Base-by-base conservation (phyloP, 768 basidiomycete species). In the Tulasnella sp. region DNA sequence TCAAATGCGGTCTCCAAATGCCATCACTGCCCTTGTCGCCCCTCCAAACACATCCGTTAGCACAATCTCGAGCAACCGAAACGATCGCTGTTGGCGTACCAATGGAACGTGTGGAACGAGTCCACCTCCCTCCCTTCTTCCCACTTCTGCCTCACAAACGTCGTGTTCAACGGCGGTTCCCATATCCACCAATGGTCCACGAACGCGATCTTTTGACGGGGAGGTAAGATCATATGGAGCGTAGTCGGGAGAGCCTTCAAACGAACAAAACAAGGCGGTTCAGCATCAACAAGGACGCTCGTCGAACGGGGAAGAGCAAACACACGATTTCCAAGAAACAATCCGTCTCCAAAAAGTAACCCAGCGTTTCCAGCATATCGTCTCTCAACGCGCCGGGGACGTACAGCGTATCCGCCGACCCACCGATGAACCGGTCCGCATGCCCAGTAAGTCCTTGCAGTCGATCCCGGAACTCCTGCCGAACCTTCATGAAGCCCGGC, bases 121-220 rank as follows among this genome's bases (percentile, higher is more conserved):
- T 85, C 85, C 19, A 86, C 84, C 70, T 85, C 84, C 69, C 77
- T 80, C 1, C 84, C 84, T 70, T 81, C 77, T 0, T 75, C 76
- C 85, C 85, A 85, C 69, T 83, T 80, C 62, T 81, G 77, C 17
- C 84, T 80, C 71, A 85, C 84, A 74, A 83, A 85, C 29, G 78
- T 78, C 16, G 83, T 79, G 69, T 84, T 81, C 69, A 83, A 83
- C 22, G 84, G 85, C 8, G 83, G 83, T 19, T 80, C 76, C 76
- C 80, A 82, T 44, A 84, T 84, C 84, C 84, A 84, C 83, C 83
- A 83, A 74, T 85, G 85, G 73, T 86, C 84, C 22, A 86, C 83
- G 65, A 78, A 86, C 29, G 80, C 80, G 42, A 86, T 85, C 5
- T 77, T 73, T 62, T 85, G 84, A 26, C 76, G 77, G 0, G 72